Evolutionary conservation across 306 rosid species (phyloP).

Genomic region (Malus fusca): DNA sequence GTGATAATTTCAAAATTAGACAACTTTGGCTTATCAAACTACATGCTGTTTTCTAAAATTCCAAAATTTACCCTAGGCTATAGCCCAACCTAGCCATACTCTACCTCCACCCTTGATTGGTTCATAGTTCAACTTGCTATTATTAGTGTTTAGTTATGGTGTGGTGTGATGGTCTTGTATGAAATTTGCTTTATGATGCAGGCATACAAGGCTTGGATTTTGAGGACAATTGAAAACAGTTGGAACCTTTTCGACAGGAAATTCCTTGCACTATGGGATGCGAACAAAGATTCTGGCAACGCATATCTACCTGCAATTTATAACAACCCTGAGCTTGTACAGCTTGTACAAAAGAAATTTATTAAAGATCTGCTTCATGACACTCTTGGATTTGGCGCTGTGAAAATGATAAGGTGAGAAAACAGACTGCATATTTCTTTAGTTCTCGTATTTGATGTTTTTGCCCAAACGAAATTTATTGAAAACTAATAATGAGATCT

Average conservation of each 20-base stretch:
- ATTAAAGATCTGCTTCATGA: constrained; percentile 66
- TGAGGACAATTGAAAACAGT: constrained; percentile 62
- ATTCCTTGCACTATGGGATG: constrained; percentile 68
- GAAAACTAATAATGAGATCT: too few species aligned
- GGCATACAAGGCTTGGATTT: constrained; percentile 84
- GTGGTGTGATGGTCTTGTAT: background rate
- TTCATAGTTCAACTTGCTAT: background rate
- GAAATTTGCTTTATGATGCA: constrained; percentile 17
- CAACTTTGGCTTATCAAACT: too few species aligned
- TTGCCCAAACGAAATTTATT: too few species aligned
- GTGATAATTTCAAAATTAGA: too few species aligned
- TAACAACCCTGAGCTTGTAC: constrained; percentile 51
- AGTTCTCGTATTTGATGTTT: too few species aligned
- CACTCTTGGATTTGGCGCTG: background rate
- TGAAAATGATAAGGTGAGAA: too few species aligned
- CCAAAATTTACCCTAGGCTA: too few species aligned
- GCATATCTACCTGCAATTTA: constrained; percentile 79
- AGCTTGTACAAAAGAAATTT: constrained; percentile 54
- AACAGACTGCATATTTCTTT: too few species aligned
- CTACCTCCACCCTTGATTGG: too few species aligned
- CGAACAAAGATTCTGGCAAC: constrained; percentile 64
- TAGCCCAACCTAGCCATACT: too few species aligned
- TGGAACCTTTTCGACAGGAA: constrained; percentile 68
- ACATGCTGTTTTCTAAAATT: too few species aligned
- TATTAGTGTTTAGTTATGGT: background rate